Percentiles rank a stretch among this genome's conserved stretches.
Conservation (phyloP, 306 rosid species). For the Glycyrrhiza uralensis region DNA sequence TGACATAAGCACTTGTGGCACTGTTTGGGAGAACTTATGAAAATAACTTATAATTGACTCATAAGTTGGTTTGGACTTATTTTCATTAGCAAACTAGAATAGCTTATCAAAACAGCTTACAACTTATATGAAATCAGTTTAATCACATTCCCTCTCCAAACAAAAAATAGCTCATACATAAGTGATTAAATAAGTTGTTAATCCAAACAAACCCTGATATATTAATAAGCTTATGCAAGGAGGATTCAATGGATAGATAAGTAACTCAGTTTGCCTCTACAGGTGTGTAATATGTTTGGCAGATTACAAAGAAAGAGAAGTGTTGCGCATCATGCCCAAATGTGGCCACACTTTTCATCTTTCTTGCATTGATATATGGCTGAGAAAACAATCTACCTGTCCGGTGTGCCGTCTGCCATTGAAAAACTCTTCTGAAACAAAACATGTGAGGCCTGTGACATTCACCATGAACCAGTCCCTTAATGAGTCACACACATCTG, state of each 20-base stretch:
- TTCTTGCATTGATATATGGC: slow-evolving; percentile 88
- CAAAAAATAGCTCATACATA: too few relatives aligned
- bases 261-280: slow-evolving; percentile 26
- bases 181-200: too few relatives aligned
- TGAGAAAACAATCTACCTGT: slow-evolving; percentile 85
- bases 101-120: too few relatives aligned
- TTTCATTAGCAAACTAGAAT: too few relatives aligned
- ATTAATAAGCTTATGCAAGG: neutral
- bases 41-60: too few relatives aligned
- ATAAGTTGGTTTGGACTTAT: too few relatives aligned
- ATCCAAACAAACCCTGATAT: too few relatives aligned
- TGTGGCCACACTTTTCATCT: slow-evolving; percentile 93
- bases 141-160: too few relatives aligned
- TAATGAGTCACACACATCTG: slow-evolving; percentile 53
- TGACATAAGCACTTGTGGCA: too few relatives aligned
- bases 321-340: slow-evolving; percentile 87
- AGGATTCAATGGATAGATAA: neutral
- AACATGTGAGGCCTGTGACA: slow-evolving; percentile 61
- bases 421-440: slow-evolving; percentile 55
- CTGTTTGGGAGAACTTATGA: too few relatives aligned
- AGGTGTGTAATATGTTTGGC: slow-evolving; percentile 95
- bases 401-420: slow-evolving; percentile 90
- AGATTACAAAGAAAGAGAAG: slow-evolving; percentile 85
- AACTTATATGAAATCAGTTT: too few relatives aligned
- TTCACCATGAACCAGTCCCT: slow-evolving; percentile 42